These are phyloP conservation scores for Prosopis cineraria DNA, from an alignment of 306 rosid genomes.

Conservation along the genomic window DNA sequence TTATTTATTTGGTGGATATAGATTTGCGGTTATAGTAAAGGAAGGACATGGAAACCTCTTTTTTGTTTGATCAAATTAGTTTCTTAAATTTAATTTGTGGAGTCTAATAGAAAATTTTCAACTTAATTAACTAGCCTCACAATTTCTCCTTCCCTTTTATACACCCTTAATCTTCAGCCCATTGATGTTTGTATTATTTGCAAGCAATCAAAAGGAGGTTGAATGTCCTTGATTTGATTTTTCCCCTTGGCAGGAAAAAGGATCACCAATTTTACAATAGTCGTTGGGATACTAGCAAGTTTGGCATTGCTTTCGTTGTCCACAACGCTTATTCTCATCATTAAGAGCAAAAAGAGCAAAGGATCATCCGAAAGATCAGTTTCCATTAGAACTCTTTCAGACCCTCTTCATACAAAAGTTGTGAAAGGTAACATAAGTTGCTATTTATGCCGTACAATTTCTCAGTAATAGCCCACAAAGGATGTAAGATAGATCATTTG, in stretches of 20 bases:
- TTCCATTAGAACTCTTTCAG: conserved; percentile 41
- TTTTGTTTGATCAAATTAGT: too few species aligned
- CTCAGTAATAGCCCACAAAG: background rate
- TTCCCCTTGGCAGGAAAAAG: conserved; percentile 39
- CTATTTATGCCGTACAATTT: too few species aligned
- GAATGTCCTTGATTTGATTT: conserved; percentile 32
- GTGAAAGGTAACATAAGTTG: conserved; percentile 67
- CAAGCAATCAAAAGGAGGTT: background rate
- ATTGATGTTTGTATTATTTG: background rate
- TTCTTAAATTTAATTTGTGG: too few species aligned
- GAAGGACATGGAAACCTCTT: too few species aligned
- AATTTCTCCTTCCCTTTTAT: too few species aligned
- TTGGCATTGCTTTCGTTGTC: conserved; percentile 53
- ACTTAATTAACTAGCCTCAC: too few species aligned
- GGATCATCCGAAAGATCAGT: conserved; percentile 43
- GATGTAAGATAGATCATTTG: background rate
- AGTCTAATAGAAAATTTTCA: too few species aligned
- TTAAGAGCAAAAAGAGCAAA: conserved; percentile 38
- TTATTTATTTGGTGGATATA: too few species aligned
- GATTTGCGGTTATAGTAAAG: too few species aligned
- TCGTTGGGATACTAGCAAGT: conserved; percentile 44
- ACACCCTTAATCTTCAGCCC: too few species aligned
- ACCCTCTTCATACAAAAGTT: conserved; percentile 36
- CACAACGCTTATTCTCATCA: conserved; percentile 42
- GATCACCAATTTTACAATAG: conserved; percentile 37